These are phyloP conservation scores for Schizothecium vesticola DNA, from an alignment of 495 filamentous ascomycete genomes.

Conservation along the genomic window DNA sequence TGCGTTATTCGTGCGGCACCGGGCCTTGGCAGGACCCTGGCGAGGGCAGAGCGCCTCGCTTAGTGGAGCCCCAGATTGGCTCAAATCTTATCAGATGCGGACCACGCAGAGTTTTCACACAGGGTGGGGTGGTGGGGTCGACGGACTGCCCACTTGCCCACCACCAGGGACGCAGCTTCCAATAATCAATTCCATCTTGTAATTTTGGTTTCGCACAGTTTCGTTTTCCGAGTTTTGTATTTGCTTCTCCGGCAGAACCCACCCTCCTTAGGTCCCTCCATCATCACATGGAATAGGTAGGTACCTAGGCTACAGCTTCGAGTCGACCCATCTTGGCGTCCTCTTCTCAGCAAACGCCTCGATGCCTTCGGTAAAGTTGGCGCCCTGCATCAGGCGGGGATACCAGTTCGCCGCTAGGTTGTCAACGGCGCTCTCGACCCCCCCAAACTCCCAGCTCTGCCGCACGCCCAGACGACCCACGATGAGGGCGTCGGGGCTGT, in stretches of 20 bases:
- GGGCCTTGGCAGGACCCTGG: neutral
- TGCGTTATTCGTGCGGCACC: neutral
- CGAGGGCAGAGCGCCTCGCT: conserved; percentile 5
- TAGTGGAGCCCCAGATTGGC: neutral
- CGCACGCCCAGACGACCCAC: conserved; percentile 61
- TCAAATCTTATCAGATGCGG: conserved; percentile 16
- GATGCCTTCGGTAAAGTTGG: conserved; percentile 62
- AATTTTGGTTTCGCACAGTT: neutral
- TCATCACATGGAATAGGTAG: too few relatives aligned
- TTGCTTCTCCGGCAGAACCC: neutral
- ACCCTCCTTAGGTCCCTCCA: neutral
- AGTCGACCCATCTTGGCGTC: conserved; percentile 47
- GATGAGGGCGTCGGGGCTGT: conserved; percentile 69
- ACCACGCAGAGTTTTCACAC: neutral
- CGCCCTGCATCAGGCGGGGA: conserved; percentile 45
- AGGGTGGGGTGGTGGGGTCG: neutral
- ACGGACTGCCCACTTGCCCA: neutral
- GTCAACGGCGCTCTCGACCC: conserved; percentile 57
- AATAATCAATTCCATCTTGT: neutral
- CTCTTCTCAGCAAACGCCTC: conserved; percentile 63
- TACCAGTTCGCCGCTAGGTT: conserved; percentile 52
- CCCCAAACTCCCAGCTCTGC: conserved; percentile 58
- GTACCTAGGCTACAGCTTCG: too few relatives aligned
- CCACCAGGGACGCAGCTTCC: neutral
- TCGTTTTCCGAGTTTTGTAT: neutral